phyloP scores from a whole-genome alignment of 805 yeast genomes.

The Barnettozyma pratensis region DNA sequence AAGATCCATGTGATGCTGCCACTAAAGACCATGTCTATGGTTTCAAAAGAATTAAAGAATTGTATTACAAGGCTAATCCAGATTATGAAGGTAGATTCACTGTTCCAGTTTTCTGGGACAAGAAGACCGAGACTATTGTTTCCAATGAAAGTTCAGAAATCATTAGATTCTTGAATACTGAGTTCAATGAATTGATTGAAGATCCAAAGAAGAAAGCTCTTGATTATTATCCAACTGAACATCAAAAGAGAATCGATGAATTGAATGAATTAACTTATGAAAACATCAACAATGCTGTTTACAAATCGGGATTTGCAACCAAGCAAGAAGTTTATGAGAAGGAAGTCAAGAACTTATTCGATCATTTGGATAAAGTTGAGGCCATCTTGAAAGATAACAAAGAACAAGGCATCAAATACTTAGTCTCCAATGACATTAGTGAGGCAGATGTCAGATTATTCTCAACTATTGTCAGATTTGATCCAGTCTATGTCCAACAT shows the following conservation, averaged over 20 bases:
- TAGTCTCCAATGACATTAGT: slow-evolving; percentile 65
- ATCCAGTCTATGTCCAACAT: slow-evolving; percentile 90
- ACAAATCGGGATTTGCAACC: slow-evolving; percentile 87
- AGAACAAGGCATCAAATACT: slow-evolving; percentile 30
- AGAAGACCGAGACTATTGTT: slow-evolving; percentile 74
- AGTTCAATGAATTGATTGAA: slow-evolving; percentile 53
- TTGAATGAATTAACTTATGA: slow-evolving; percentile 80
- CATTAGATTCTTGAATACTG: slow-evolving; percentile 75
- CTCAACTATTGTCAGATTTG: slow-evolving; percentile 87
- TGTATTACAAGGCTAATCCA: slow-evolving; percentile 72
- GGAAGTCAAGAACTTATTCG: slow-evolving; percentile 59
- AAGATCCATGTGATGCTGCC: slow-evolving; percentile 36
- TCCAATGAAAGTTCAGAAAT: slow-evolving; percentile 90
- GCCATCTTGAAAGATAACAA: slow-evolving; percentile 41
- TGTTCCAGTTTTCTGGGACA: slow-evolving; percentile 93
- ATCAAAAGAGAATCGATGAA: slow-evolving; percentile 61
- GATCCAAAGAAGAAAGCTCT: slow-evolving; percentile 43
- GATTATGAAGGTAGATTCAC: slow-evolving; percentile 80
- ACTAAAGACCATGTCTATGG: slow-evolving; percentile 60
- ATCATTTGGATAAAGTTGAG: slow-evolving; percentile 67
- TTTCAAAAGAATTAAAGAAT: slow-evolving; percentile 53
- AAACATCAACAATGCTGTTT: slow-evolving; percentile 86
- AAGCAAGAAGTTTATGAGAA: slow-evolving; percentile 75
- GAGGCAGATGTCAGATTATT: slow-evolving; percentile 88
- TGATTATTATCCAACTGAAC: slow-evolving; percentile 57